These are phyloP conservation scores for Ganoderma sinense DNA, from an alignment of 1,284 basidiomycete genomes.

Conservation along the genomic window DNA sequence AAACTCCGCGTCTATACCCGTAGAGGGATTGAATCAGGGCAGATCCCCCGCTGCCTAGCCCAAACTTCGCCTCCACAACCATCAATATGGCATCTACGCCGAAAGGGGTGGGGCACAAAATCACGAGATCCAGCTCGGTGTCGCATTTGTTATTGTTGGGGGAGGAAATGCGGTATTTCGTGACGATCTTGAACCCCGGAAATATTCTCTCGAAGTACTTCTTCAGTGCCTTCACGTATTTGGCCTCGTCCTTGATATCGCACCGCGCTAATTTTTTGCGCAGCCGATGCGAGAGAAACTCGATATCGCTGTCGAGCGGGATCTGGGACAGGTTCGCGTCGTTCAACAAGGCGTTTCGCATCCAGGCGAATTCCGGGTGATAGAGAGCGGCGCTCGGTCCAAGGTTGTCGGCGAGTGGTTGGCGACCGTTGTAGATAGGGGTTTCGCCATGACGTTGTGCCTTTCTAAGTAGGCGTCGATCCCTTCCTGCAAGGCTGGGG, in stretches of 20 bases:
- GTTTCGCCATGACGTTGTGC: background rate
- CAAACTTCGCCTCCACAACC: background rate
- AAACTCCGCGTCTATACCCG: background rate
- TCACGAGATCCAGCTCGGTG: background rate
- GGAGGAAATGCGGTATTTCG: background rate
- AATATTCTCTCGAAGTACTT: too few relatives aligned
- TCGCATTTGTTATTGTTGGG: background rate
- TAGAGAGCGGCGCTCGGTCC: background rate
- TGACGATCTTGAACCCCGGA: background rate
- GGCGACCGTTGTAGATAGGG: background rate
- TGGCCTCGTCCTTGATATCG: too few relatives aligned
- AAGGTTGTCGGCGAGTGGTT: background rate
- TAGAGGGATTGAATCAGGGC: background rate
- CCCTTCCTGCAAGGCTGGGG: background rate
- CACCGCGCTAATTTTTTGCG: background rate
- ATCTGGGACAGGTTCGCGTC: background rate
- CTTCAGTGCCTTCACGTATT: too few relatives aligned
- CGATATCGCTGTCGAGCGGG: background rate
- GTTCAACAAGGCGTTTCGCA: background rate
- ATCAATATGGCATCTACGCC: background rate
- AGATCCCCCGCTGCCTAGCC: background rate
- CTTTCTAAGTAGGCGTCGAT: background rate
- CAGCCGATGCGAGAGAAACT: background rate
- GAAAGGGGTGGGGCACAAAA: background rate
- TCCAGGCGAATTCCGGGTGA: background rate